Conservation (phyloP, 73 alveolate genomes). For the Paramecium tetraurelia region DNA sequence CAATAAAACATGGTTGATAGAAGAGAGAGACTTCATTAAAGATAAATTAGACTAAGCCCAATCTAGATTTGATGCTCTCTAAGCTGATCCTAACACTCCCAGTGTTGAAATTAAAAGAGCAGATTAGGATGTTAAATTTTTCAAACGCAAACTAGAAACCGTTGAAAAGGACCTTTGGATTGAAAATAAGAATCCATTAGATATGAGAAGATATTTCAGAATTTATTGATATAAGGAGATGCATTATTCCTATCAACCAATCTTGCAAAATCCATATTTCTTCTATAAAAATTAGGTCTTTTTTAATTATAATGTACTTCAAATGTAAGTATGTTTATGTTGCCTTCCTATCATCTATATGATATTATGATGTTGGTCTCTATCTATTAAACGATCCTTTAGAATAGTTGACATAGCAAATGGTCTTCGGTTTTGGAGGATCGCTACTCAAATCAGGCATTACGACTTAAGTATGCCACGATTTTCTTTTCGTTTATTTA, state of each 20-base stretch:
- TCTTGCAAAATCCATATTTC: neutral
- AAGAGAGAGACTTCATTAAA: neutral
- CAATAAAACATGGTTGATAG: neutral
- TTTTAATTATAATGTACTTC: neutral
- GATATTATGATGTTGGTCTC: neutral
- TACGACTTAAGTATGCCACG: neutral
- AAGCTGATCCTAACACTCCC: neutral
- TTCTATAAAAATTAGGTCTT: neutral
- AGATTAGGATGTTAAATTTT: conserved; percentile 9
- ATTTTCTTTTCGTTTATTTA: neutral
- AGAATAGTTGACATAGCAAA: neutral
- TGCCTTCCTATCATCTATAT: neutral
- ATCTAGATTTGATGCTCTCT: neutral
- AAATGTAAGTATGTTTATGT: neutral
- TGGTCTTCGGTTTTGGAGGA: neutral
- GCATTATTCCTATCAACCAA: neutral
- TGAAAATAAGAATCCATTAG: conserved; percentile 22
- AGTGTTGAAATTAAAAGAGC: neutral
- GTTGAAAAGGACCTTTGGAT: conserved; percentile 35
- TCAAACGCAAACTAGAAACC: neutral
- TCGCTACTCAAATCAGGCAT: neutral
- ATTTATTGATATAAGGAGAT: neutral
- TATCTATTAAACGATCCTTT: neutral
- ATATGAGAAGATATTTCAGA: conserved; percentile 26
- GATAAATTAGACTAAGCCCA: neutral